phyloP scores from a whole-genome alignment of 2,329 filamentous ascomycete genomes.

The Xylariaceae sp. region DNA sequence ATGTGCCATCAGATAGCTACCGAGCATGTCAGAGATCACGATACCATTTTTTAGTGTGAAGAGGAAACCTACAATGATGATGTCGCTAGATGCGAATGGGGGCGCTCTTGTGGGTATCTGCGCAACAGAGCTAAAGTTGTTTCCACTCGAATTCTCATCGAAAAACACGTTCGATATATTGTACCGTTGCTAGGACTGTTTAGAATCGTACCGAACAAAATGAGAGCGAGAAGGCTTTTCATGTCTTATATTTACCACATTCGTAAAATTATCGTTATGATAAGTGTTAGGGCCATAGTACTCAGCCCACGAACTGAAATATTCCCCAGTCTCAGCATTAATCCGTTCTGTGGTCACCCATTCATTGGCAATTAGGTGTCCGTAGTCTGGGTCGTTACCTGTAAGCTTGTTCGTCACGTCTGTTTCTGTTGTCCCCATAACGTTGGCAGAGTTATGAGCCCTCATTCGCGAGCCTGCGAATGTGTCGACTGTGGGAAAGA shows the following conservation, averaged over 20 bases:
- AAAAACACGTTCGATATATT: background rate
- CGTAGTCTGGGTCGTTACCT: slow-evolving; percentile 1
- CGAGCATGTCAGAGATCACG: background rate
- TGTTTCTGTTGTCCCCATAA: slow-evolving; percentile 25
- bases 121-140: background rate
- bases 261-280: slow-evolving; percentile 27
- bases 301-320: slow-evolving; percentile 33
- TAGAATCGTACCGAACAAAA: too few relatives aligned
- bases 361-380: slow-evolving; percentile 24
- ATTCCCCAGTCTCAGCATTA: slow-evolving; percentile 29
- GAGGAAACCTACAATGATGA: background rate
- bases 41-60: background rate
- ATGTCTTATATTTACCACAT: slow-evolving; percentile 11
- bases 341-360: slow-evolving; percentile 32
- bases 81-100: background rate
- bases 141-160: background rate
- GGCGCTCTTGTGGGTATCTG: background rate
- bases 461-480: slow-evolving; percentile 32
- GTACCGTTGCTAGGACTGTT: background rate
- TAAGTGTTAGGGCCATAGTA: slow-evolving; percentile 23
- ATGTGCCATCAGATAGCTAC: slow-evolving; percentile 27
- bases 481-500: slow-evolving; percentile 30
- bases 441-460: slow-evolving; percentile 25
- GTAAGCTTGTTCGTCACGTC: slow-evolving; percentile 11
- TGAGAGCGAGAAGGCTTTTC: background rate